Evolutionary conservation across 371 early-diverging fungal genomes (phyloP).

Genomic region (Vairimorpha ceranae): DNA sequence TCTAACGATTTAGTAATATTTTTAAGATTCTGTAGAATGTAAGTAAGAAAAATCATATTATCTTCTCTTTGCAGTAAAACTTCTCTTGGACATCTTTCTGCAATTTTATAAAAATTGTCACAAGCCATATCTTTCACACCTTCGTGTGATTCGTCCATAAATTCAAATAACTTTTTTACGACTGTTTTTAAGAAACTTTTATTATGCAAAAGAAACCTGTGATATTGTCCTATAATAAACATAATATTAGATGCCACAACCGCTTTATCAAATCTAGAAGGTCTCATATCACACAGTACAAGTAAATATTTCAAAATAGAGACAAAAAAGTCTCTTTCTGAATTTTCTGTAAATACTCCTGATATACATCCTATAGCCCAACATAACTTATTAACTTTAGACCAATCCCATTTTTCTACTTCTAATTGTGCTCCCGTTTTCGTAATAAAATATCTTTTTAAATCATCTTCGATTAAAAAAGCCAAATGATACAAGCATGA

Average conservation of each 20-base stretch:
- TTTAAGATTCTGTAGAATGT: slow-evolving; percentile 35
- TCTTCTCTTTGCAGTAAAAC: slow-evolving; percentile 65
- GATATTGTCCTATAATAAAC: slow-evolving; percentile 97
- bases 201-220: slow-evolving; percentile 89
- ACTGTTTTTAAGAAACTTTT: slow-evolving; percentile 98
- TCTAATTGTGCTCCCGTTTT: slow-evolving; percentile 25
- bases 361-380: slow-evolving; percentile 97
- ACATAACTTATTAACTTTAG: slow-evolving; percentile 87
- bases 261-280: slow-evolving; percentile 95
- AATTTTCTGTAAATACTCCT: slow-evolving; percentile 83
- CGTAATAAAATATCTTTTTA: slow-evolving; percentile 51
- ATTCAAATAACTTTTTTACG: slow-evolving; percentile 98
- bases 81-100: slow-evolving; percentile 85
- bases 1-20: slow-evolving; percentile 38
- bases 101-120: slow-evolving; percentile 95
- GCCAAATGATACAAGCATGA: slow-evolving; percentile 51
- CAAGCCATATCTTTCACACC: slow-evolving; percentile 99
- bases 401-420: slow-evolving; percentile 76
- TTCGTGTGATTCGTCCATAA: slow-evolving; percentile 97
- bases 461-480: slow-evolving; percentile 39
- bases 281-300: slow-evolving; percentile 78
- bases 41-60: slow-evolving; percentile 16
- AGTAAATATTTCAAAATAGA: slow-evolving; percentile 88
- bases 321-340: slow-evolving; percentile 91
- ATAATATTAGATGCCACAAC: slow-evolving; percentile 98